phyloP scores from a whole-genome alignment of 2,329 filamentous ascomycete species.

The Aspergillus aculeatus region DNA sequence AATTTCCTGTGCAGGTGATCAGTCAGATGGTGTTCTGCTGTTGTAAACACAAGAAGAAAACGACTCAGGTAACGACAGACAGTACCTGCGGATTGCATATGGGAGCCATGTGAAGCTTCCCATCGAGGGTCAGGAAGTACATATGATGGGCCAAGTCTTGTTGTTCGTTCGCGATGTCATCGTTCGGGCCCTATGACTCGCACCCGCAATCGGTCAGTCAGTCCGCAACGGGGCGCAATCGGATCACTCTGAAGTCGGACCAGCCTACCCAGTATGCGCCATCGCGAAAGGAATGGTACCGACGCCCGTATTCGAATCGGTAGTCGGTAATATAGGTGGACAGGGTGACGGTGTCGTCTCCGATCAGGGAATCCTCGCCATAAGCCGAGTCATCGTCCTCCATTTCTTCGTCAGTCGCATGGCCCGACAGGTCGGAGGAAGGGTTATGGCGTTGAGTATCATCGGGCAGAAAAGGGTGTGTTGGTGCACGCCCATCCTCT shows the following conservation, averaged over 20 bases:
- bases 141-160: slow-evolving; percentile 40
- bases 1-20: slow-evolving; percentile 14
- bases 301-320: slow-evolving; percentile 31
- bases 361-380: slow-evolving; percentile 20
- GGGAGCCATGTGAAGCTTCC: slow-evolving; percentile 33
- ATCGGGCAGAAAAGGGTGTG: background rate
- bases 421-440: background rate
- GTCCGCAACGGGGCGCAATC: background rate
- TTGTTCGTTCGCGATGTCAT: slow-evolving; percentile 23
- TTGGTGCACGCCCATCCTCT: background rate
- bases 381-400: slow-evolving; percentile 20
- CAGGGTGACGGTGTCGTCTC: slow-evolving; percentile 28
- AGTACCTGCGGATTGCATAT: slow-evolving; percentile 20
- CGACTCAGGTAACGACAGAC: background rate
- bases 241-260: background rate
- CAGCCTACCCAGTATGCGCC: slow-evolving; percentile 25
- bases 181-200: slow-evolving; percentile 20
- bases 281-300: slow-evolving; percentile 35
- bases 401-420: slow-evolving; percentile 6
- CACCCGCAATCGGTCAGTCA: background rate
- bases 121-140: slow-evolving; percentile 35
- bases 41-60: background rate
- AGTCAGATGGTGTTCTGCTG: background rate
- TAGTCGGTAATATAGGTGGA: slow-evolving; percentile 30
- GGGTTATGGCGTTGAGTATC: background rate